Base-by-base conservation (phyloP, 805 yeast species). In the Phaffomyces opuntiae region DNA sequence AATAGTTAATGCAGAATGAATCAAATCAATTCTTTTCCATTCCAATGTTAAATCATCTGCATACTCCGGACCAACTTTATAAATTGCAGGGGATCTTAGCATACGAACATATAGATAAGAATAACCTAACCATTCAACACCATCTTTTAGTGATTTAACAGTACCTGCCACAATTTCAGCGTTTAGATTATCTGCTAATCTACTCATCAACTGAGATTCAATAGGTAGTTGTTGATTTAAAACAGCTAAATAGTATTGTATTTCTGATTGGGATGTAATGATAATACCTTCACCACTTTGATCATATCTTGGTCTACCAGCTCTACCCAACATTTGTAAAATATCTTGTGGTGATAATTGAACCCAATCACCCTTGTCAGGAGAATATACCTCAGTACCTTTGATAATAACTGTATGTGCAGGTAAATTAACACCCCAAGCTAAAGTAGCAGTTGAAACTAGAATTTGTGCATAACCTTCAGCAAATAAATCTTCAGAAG, bases 401-500 rank as follows among this genome's bases (percentile, higher is more conserved):
- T 87, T 87, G 50, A 89, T 86, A 26, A 89, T 81, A 29, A 89
- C 97, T 0, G 96, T 87, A 58, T 90, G 96, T 0, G 96, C 96
- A 3, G 97, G 97, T 46, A 89, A 71, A 60, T 89, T 89, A 31
- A 89, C 96, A 74, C 97, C 97, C 97, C 97, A 89, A 0, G 97
- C 96, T 49, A 89, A 74, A 0, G 97, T 89, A 0, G 96, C 95
- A 3, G 97, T 89, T 0, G 95, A 87, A 1, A 90, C 90, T 46
- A 89, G 68, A 1, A 89, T 85, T 54, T 81, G 84, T n/a, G 87
- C 66, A 49, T 85, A 80, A 3, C 96, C 96, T 52, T 83, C 93
- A 1, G 95, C 93, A 68, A 89, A 89, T 36, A 87, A 66, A 58
- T 87, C 95, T 63, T 89, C 97, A 0, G 89, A 80, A 5, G 80